phyloP scores from a whole-genome alignment of 2,329 filamentous ascomycete genomes.

The Lasiodiplodia theobromae region DNA sequence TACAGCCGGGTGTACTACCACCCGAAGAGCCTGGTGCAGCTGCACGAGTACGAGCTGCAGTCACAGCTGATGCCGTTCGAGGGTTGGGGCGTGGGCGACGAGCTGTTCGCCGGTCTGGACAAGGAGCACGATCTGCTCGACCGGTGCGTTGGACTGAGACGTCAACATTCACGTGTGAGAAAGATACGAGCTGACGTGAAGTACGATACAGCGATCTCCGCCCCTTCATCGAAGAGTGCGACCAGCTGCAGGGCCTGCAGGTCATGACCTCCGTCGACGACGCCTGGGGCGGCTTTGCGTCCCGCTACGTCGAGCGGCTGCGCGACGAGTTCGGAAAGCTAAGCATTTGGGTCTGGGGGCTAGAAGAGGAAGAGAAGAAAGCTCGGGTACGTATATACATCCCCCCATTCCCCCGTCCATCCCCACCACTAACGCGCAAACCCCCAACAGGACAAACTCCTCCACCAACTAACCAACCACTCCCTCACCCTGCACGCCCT shows the following conservation, averaged over 20 bases:
- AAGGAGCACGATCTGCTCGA: slow-evolving; percentile 84
- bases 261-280: slow-evolving; percentile 60
- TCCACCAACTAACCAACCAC: slow-evolving; percentile 73
- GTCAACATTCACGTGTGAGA: too few species aligned
- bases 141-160: slow-evolving; percentile 49
- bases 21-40: slow-evolving; percentile 82
- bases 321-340: slow-evolving; percentile 83
- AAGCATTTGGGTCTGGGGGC: slow-evolving; percentile 84
- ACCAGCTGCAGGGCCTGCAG: slow-evolving; percentile 89
- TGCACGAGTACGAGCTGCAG: slow-evolving; percentile 86
- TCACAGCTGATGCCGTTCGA: slow-evolving; percentile 84
- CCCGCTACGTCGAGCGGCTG: slow-evolving; percentile 66
- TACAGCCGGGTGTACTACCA: slow-evolving; percentile 94
- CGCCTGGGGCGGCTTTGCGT: slow-evolving; percentile 58
- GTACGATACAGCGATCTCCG: slow-evolving; percentile 67
- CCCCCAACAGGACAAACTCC: slow-evolving; percentile 62
- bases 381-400: background rate
- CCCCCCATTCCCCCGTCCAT: too few species aligned
- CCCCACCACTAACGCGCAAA: too few species aligned
- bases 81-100: slow-evolving; percentile 59
- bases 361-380: slow-evolving; percentile 64
- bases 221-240: slow-evolving; percentile 89
- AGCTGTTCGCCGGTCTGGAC: slow-evolving; percentile 52
- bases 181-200: background rate
- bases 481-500: slow-evolving; percentile 75